Conservation (phyloP, 2,329 filamentous ascomycete species). For the Fusarium pilosicola region DNA sequence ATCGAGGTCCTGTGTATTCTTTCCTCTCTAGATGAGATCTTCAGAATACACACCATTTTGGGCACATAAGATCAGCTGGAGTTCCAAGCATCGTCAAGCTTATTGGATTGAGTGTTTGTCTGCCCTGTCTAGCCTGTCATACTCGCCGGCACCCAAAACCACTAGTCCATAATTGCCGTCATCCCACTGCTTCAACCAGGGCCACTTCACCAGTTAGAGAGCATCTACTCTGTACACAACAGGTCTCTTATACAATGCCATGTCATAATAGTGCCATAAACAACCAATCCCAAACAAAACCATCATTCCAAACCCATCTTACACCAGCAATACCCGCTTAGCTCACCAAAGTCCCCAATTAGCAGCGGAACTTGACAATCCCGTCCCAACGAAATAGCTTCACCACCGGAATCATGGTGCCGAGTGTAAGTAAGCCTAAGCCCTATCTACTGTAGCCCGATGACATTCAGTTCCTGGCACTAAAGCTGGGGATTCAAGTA, state of each 20-base stretch:
- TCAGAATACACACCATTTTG: background rate
- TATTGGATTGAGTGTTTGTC: background rate
- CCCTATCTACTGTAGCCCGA: slow-evolving; percentile 5
- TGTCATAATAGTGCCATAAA: background rate
- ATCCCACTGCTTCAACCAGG: background rate
- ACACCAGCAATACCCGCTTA: background rate
- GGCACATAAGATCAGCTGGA: background rate
- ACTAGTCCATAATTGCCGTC: background rate
- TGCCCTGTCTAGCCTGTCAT: background rate
- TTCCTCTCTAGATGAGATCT: background rate
- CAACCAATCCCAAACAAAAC: background rate
- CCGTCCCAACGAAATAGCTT: background rate
- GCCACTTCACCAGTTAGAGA: background rate
- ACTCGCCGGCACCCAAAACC: too few species aligned
- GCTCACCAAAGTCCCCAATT: background rate
- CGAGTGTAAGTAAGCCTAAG: slow-evolving; percentile 7
- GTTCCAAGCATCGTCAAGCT: background rate
- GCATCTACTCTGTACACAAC: background rate
- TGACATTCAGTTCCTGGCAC: slow-evolving; percentile 1
- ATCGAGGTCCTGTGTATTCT: background rate
- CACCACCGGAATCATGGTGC: background rate
- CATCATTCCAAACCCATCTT: background rate
- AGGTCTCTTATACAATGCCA: background rate
- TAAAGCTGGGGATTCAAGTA: background rate
- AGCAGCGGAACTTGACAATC: slow-evolving; percentile 9